These are phyloP conservation scores for Leccinum boreale DNA, from an alignment of 768 basidiomycete genomes.

Conservation along the genomic window DNA sequence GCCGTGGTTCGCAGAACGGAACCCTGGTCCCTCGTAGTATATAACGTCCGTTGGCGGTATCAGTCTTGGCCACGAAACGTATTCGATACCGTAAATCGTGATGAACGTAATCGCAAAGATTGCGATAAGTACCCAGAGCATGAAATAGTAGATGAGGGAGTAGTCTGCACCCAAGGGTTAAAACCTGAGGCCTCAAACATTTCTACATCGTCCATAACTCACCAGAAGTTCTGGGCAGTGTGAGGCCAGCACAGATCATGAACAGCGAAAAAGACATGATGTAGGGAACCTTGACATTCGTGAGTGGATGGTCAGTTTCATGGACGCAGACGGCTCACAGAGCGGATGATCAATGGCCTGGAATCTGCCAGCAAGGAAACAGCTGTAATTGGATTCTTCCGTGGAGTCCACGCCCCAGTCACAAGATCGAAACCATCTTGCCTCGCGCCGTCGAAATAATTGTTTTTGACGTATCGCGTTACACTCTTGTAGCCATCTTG, in stretches of 20 bases:
- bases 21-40: conserved; percentile 87
- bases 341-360: conserved; percentile 78
- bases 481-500: conserved; percentile 86
- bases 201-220: conserved; percentile 27
- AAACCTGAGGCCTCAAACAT: neutral
- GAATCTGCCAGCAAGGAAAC: conserved; percentile 72
- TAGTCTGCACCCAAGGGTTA: conserved; percentile 52
- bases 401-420: conserved; percentile 88
- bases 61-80: conserved; percentile 92
- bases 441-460: conserved; percentile 91
- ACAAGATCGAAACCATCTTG: conserved; percentile 94
- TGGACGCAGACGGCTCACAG: conserved; percentile 49
- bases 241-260: conserved; percentile 84
- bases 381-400: conserved; percentile 65
- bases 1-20: conserved; percentile 71
- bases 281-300: conserved; percentile 71
- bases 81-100: conserved; percentile 82
- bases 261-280: conserved; percentile 76
- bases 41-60: conserved; percentile 76
- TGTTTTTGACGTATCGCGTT: conserved; percentile 90
- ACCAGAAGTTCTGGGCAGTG: conserved; percentile 87
- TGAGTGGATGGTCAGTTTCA: conserved; percentile 1
- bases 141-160: conserved; percentile 79
- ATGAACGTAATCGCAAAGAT: conserved; percentile 68
- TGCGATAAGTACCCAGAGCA: conserved; percentile 73